phyloP scores from a whole-genome alignment of 257 asterid genomes.

The Capsicum rhomboideum region DNA sequence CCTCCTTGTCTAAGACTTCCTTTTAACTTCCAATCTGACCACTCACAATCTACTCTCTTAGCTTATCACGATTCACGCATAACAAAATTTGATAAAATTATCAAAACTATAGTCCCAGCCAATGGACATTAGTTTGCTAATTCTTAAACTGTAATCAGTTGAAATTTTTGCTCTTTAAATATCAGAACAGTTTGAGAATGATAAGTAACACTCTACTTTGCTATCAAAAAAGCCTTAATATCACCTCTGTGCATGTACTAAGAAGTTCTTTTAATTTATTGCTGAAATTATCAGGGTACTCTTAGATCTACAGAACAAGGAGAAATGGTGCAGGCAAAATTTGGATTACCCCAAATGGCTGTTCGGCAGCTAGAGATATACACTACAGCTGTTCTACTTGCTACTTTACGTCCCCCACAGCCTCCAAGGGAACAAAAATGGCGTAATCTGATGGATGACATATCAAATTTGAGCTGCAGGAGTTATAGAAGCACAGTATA shows the following conservation, averaged over 20 bases:
- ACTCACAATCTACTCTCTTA: background rate
- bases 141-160: background rate
- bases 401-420: conserved; percentile 77
- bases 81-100: background rate
- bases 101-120: background rate
- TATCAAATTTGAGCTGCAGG: conserved; percentile 66
- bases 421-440: conserved; percentile 80
- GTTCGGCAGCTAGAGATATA: conserved; percentile 89
- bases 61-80: background rate
- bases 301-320: conserved; percentile 95
- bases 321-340: conserved; percentile 99
- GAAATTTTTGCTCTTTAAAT: background rate
- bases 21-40: background rate
- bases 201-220: background rate
- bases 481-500: conserved; percentile 70
- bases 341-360: conserved; percentile 92
- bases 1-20: background rate
- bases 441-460: conserved; percentile 89
- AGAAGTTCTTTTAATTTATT: background rate
- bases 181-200: background rate
- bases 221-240: background rate
- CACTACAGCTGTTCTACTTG: conserved; percentile 91
- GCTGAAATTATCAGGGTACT: conserved; percentile 51
- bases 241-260: background rate
- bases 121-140: background rate